Evolutionary conservation across 2,329 filamentous ascomycete species (phyloP), one percentile per base, ranked within the genome.

Genomic region (Sporothrix protearum): DNA sequence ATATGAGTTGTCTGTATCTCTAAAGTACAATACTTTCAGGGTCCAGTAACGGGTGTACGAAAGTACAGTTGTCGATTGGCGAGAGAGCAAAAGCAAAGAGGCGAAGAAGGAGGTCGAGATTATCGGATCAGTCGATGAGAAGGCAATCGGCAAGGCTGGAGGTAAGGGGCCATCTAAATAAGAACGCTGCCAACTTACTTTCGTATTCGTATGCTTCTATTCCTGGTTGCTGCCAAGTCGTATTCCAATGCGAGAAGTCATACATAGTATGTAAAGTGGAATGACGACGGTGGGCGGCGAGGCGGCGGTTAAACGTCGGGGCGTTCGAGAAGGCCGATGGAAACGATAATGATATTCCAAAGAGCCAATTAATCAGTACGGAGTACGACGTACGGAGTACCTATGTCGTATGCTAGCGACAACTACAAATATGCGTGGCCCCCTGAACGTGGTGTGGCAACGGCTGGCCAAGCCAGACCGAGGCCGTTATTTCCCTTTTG

Each of bases 261-360:
- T n/a, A n/a, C n/a, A n/a, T n/a, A n/a, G n/a, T n/a, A 22, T 19
- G 63, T 16, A 45, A 36, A 22, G 57, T 25, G 30, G 6, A 36
- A 69, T 49, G 47, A 69, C 33, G 22, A 42, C 12, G 49, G 49
- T 28, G 10, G 39, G 22, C 57, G 36, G 3, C 33, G 42, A 47
- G 22, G 28, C 39, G 39, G 68, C 53, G 68, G 68, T 25, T 39
- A 55, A 68, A 45, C 51, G 66, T 68, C 66, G 66, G 66, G 33
- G n/a, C 33, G 39, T 4, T 14, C 64, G 30, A 55, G 22, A 33
- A 28, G 19, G 39, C 47, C 42, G 22, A 22, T n/a, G 33, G 57
- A 33, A 63, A 33, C 22, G 28, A 59, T 47, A 33, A 53, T 49
- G 42, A 30, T 53, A 53, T 53, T 53, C 63, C 42, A 68, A 68